Evolutionary conservation across 177 flowering plant species (phyloP).

Genomic region (Vitis hybrid): DNA sequence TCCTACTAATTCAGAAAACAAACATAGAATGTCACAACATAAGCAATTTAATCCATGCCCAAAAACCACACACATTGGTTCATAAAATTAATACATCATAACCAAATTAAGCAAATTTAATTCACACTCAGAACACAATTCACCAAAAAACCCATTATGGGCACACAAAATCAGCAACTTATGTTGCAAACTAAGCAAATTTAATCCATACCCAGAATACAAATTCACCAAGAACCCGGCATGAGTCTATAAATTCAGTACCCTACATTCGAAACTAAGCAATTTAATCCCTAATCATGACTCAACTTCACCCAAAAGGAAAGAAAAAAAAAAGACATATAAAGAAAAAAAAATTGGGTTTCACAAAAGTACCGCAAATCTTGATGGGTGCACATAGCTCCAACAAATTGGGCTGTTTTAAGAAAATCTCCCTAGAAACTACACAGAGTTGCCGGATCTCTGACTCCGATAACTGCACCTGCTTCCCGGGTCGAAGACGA

Average conservation of each 20-base stretch:
- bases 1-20: neutral
- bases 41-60: conserved; percentile 7
- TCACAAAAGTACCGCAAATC: conserved; percentile 37
- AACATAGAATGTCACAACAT: neutral
- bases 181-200: no score
- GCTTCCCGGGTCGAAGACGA: conserved; percentile 47
- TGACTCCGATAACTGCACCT: conserved; percentile 50
- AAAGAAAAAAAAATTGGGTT: neutral
- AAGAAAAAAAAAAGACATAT: neutral
- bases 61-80: neutral
- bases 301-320: neutral
- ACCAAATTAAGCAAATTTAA: no score
- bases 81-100: neutral
- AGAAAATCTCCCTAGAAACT: conserved; percentile 42
- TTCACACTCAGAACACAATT: neutral
- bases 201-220: no score
- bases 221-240: no score
- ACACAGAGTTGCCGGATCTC: conserved; percentile 54
- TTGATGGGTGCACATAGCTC: conserved; percentile 65
- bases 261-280: no score
- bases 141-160: neutral
- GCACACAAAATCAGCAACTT: no score
- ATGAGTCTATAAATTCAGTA: no score
- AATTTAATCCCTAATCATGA: no score
- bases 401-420: conserved; percentile 55